Percentiles rank a stretch among this genome's conserved stretches.
phyloP scores from a whole-genome alignment of 2,329 filamentous ascomycete species.

The Dendryphion nanum region DNA sequence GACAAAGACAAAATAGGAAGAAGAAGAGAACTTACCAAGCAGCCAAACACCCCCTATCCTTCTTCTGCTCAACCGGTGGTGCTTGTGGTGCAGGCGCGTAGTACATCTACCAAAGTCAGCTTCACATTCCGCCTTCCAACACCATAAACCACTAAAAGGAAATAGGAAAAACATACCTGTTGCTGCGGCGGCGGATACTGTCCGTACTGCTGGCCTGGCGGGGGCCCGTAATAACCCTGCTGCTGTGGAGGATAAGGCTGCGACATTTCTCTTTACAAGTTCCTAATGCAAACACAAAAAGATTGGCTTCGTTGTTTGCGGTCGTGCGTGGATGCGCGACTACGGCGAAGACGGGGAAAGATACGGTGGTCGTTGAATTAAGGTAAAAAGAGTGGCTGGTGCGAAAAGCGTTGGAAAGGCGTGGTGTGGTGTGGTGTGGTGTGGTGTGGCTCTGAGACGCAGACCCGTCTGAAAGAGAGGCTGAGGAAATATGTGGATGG shows the following conservation, averaged over 20 bases:
- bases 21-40: constrained; percentile 21
- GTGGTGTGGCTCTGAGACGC: no score
- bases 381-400: neutral
- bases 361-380: no score
- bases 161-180: constrained; percentile 18
- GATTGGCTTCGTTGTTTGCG: no score
- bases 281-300: no score
- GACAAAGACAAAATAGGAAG: neutral
- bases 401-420: neutral
- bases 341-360: no score
- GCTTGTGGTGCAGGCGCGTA: constrained; percentile 27
- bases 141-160: no score
- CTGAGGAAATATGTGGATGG: no score
- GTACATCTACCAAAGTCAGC: constrained; percentile 36
- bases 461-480: no score
- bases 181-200: constrained; percentile 30
- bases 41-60: constrained; percentile 31
- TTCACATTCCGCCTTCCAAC: no score
- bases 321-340: no score
- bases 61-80: constrained; percentile 25
- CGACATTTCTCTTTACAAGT: constrained; percentile 1
- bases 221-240: constrained; percentile 20
- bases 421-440: no score
- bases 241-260: constrained; percentile 7
- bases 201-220: constrained; percentile 17